Evolutionary conservation across 1,139 yeast genomes (phyloP), one percentile per base, ranked within the genome.

Genomic region (Geotrichum restrictum): DNA sequence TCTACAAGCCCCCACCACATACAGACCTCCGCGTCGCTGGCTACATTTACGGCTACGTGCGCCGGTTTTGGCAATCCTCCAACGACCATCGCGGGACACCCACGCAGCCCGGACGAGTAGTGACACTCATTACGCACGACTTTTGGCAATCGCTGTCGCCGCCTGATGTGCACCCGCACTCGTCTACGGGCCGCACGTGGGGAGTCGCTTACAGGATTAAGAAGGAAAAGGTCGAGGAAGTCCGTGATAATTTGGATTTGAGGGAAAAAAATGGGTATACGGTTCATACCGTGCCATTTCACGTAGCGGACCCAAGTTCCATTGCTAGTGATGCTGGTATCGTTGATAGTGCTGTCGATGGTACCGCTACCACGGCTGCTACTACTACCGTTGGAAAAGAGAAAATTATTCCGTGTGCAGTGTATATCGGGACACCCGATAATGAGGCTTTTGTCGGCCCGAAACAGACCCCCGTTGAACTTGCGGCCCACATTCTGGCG

Each of bases 61-160:
- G 98, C 22, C 72, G 96, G 52, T 91, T 91, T 66, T 91, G 97
- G 97, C 96, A 89, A 69, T 80, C 88, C 41, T 83, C 94, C 5
- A 80, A 83, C 19, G 98, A 91, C 67, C 96, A 91, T 66, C 71
- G 98, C 51, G 98, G 98, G 0, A 86, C 95, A 0, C 88, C 88
- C 0, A 87, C 80, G 52, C 67, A 71, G 8, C 96, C 96, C 0
- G 98, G 98, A 0, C 70, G 97, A 44, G 97, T 91, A 1, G 96
- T 81, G 1, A 91, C 97, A 0, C 73, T 91, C 45, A 72, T 91
- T 0, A 79, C 52, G 67, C 78, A 59, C 69, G 76, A 40, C 80
- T 84, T 62, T 73, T 88, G 62, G 72, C 71, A 49, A 43, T 60
- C 45, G 56, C 75, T 63, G 55, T 64, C 16, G 59, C 45, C 49